These are phyloP conservation scores for Cunninghamia lanceolata DNA, from an alignment of 75 land plant species.

Conservation along the genomic window DNA sequence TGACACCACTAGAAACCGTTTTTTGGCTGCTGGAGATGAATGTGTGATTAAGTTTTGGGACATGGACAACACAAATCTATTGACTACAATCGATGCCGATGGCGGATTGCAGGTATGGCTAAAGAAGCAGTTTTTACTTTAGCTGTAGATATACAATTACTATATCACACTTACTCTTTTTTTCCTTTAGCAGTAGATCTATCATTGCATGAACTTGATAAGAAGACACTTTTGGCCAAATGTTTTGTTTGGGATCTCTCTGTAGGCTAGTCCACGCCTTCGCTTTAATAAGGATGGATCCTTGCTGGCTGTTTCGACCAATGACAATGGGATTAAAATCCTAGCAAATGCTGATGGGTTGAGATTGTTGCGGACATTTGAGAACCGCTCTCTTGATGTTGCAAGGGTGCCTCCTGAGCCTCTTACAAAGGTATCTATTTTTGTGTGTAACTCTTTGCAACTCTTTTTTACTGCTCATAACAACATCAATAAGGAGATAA, in stretches of 20 bases:
- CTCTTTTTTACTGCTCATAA: not conserved
- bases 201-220: not conserved
- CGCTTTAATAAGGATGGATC: constrained; percentile 83
- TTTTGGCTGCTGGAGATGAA: constrained; percentile 90
- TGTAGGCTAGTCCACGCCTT: constrained; percentile 70
- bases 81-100: constrained; percentile 69
- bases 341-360: constrained; percentile 77
- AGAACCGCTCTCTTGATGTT: constrained; percentile 62
- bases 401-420: constrained; percentile 47
- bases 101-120: constrained; percentile 74
- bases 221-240: not conserved
- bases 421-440: constrained; percentile 32
- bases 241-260: constrained; percentile 1
- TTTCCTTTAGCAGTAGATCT: not conserved
- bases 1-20: constrained; percentile 78
- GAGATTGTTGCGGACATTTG: constrained; percentile 53
- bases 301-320: constrained; percentile 72
- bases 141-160: constrained; percentile 1
- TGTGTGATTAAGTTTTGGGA: constrained; percentile 80
- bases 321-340: constrained; percentile 74
- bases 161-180: not conserved
- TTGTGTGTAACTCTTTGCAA: constrained; percentile 2
- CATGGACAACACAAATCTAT: constrained; percentile 65
- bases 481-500: not conserved
- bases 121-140: not conserved